A percentile compares a stretch with the other conserved stretches of the same genome.
phyloP scores from a whole-genome alignment of 2,329 filamentous ascomycete genomes.

The Fusarium circinatum region DNA sequence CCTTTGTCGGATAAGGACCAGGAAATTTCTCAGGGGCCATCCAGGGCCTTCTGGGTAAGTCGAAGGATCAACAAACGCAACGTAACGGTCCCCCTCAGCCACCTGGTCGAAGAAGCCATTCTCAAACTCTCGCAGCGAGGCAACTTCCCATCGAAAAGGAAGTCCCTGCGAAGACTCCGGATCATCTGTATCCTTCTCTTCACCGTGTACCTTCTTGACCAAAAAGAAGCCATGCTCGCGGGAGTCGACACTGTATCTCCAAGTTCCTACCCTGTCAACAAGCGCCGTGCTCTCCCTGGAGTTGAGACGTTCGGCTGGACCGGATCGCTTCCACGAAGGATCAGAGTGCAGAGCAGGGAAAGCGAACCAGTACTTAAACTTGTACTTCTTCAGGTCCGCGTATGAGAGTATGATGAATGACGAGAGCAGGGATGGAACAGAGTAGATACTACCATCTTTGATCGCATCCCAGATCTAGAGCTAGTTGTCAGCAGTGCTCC shows the following conservation, averaged over 20 bases:
- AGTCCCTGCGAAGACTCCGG: slow-evolving; percentile 60
- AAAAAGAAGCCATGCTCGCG: slow-evolving; percentile 95
- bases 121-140: slow-evolving; percentile 81
- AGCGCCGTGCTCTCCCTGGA: slow-evolving; percentile 79
- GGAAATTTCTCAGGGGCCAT: slow-evolving; percentile 91
- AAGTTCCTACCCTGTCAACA: slow-evolving; percentile 86
- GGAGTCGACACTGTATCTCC: slow-evolving; percentile 83
- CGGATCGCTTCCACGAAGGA: slow-evolving; percentile 78
- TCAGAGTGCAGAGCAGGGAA: slow-evolving; percentile 94
- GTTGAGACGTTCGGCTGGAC: slow-evolving; percentile 65
- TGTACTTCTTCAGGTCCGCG: slow-evolving; percentile 97
- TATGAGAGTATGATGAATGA: slow-evolving; percentile 92
- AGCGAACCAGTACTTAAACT: slow-evolving; percentile 97
- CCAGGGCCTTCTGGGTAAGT: slow-evolving; percentile 88
- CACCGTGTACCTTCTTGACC: slow-evolving; percentile 75
- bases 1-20: slow-evolving; percentile 84
- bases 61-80: slow-evolving; percentile 92
- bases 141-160: slow-evolving; percentile 81
- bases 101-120: slow-evolving; percentile 84
- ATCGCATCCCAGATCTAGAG: slow-evolving; percentile 96
- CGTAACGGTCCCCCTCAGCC: slow-evolving; percentile 77
- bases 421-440: slow-evolving; percentile 88
- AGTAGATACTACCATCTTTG: slow-evolving; percentile 95
- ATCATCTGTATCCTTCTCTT: slow-evolving; percentile 57
- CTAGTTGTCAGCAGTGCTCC: slow-evolving; percentile 20